Evolutionary conservation across 2,329 filamentous ascomycete species (phyloP).

Genomic region (Sporothrix luriei): DNA sequence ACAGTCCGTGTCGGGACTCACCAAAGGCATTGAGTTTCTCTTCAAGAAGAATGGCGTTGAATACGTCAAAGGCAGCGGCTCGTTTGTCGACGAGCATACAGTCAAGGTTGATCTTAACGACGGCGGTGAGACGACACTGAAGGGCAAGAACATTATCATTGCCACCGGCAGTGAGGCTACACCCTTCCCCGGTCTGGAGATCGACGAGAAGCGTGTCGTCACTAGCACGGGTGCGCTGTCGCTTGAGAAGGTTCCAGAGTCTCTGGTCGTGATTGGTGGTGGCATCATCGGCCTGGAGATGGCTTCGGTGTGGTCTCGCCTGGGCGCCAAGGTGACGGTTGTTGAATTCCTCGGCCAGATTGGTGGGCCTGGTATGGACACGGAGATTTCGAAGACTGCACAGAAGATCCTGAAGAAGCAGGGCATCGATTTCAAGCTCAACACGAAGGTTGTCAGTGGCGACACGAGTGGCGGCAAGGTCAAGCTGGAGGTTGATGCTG

Average conservation of each 20-base stretch:
- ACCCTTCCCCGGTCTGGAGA: conserved; percentile 91
- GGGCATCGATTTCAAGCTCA: conserved; percentile 96
- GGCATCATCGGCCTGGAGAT: conserved; percentile 99
- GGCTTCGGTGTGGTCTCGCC: conserved; percentile 94
- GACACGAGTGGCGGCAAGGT: conserved; percentile 77
- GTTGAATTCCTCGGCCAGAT: conserved; percentile 97
- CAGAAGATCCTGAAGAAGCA: conserved; percentile 96
- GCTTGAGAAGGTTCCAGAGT: conserved; percentile 88
- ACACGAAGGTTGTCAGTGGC: conserved; percentile 89
- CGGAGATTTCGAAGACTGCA: conserved; percentile 84
- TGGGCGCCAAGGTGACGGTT: conserved; percentile 92
- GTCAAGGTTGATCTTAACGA: conserved; percentile 88
- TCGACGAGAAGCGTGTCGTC: conserved; percentile 97
- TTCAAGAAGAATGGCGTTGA: conserved; percentile 99
- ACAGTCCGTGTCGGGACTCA: conserved; percentile 80
- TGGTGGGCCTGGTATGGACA: conserved; percentile 95
- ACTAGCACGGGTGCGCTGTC: conserved; percentile 94
- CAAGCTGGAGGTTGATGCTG: conserved; percentile 82
- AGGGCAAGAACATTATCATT: conserved; percentile 97
- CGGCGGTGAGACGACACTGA: conserved; percentile 83
- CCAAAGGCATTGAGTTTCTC: conserved; percentile 96
- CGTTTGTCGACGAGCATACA: conserved; percentile 86
- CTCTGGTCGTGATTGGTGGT: conserved; percentile 95
- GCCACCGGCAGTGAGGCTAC: conserved; percentile 94
- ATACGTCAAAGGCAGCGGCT: conserved; percentile 90